Evolutionary conservation across 768 basidiomycete species (phyloP).

Genomic region (Candolleomyces aberdarensis): DNA sequence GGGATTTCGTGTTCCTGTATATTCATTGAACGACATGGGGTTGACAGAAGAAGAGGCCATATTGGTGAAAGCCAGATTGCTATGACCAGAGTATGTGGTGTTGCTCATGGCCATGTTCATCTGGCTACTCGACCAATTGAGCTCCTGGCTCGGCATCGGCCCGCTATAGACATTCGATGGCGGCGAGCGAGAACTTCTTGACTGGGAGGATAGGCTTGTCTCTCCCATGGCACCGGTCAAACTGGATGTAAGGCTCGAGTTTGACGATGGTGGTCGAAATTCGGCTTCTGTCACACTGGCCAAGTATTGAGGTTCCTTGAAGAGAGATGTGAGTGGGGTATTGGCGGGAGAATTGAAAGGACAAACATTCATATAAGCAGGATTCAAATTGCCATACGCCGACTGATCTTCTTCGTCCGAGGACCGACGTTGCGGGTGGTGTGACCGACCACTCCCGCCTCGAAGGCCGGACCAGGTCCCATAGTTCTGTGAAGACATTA

Average conservation of each 20-base stretch:
- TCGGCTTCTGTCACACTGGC: slow-evolving; percentile 21
- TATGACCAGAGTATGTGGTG: slow-evolving; percentile 22
- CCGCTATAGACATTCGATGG: slow-evolving; percentile 11
- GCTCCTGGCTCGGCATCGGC: slow-evolving; percentile 5
- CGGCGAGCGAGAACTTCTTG: slow-evolving; percentile 21
- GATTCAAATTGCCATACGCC: slow-evolving; percentile 28
- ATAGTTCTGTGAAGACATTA: slow-evolving; percentile 26
- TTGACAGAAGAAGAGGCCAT: slow-evolving; percentile 5
- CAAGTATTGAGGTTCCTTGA: slow-evolving; percentile 27
- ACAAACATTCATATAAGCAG: slow-evolving; percentile 31
- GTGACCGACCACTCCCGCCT: slow-evolving; percentile 28
- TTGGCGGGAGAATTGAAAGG: slow-evolving; percentile 2
- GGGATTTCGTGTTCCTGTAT: background rate
- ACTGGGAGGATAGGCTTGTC: slow-evolving; percentile 16
- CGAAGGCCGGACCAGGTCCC: slow-evolving; percentile 27
- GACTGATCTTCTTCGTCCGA: slow-evolving; percentile 34
- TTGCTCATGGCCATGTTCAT: slow-evolving; percentile 25
- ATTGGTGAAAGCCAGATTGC: slow-evolving; percentile 9
- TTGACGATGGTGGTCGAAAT: slow-evolving; percentile 34
- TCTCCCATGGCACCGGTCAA: slow-evolving; percentile 68
- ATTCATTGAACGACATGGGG: slow-evolving; percentile 1
- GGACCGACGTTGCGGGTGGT: slow-evolving; percentile 34
- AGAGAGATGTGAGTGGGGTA: background rate
- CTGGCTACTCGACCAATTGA: slow-evolving; percentile 4
- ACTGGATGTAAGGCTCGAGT: slow-evolving; percentile 29